Conservation (phyloP, 345 rosid species). For the Salix brachista region DNA sequence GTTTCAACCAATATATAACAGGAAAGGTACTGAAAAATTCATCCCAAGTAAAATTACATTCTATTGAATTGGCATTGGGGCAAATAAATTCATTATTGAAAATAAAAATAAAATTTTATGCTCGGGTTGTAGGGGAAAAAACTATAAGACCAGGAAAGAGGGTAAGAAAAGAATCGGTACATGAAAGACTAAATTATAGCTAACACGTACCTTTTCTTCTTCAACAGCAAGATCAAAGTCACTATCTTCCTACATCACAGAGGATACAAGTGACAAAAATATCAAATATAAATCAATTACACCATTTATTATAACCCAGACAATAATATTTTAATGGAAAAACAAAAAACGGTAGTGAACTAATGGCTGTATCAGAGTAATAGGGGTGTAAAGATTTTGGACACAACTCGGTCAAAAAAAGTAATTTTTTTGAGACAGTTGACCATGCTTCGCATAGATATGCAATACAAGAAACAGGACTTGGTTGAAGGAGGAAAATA, state of each 20-base stretch:
- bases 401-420: background rate
- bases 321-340: background rate
- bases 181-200: background rate
- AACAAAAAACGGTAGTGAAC: background rate
- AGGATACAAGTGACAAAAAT: conserved; percentile 14
- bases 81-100: background rate
- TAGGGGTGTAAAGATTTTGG: background rate
- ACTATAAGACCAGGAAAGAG: background rate
- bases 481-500: background rate
- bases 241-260: conserved; percentile 76
- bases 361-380: background rate
- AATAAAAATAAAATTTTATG: background rate
- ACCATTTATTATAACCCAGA: background rate
- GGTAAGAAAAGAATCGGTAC: background rate
- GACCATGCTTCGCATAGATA: background rate
- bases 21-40: background rate
- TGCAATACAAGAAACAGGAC: background rate
- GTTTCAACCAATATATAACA: background rate
- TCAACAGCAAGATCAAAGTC: conserved; percentile 67
- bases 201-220: conserved; percentile 69
- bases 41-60: background rate
- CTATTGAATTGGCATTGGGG: background rate
- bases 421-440: background rate
- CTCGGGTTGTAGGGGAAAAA: background rate
- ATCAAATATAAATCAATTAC: conserved; percentile 6